phyloP scores from a whole-genome alignment of 1,284 basidiomycete genomes.

The Apiotrichum veenhuisii region DNA sequence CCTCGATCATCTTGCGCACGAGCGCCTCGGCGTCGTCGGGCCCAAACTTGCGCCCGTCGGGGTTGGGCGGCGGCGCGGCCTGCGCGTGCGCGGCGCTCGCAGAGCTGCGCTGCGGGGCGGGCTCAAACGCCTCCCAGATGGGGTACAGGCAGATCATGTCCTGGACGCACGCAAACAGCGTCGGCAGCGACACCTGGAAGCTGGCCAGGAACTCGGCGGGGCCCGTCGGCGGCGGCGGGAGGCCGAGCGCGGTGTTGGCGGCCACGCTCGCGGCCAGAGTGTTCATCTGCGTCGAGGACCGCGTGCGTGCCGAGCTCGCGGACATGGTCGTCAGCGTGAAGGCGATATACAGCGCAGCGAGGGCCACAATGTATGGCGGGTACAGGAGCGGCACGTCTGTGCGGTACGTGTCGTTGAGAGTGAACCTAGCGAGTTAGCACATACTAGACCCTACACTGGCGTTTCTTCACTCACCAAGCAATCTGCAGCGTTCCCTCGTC shows the following conservation, averaged over 20 bases:
- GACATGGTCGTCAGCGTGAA: slow-evolving; percentile 52
- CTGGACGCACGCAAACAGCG: slow-evolving; percentile 81
- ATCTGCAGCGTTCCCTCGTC: slow-evolving; percentile 53
- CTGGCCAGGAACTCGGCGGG: slow-evolving; percentile 68
- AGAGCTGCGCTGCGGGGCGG: slow-evolving; percentile 16
- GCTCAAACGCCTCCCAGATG: slow-evolving; percentile 71
- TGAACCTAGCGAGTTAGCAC: slow-evolving; percentile 61
- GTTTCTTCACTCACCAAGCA: slow-evolving; percentile 50
- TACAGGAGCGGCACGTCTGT: slow-evolving; percentile 85
- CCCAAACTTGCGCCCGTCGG: slow-evolving; percentile 29
- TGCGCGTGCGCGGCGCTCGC: background rate
- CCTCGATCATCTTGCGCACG: slow-evolving; percentile 66
- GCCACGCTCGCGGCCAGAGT: slow-evolving; percentile 51
- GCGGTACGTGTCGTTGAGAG: slow-evolving; percentile 93
- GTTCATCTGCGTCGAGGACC: slow-evolving; percentile 45
- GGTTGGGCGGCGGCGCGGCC: slow-evolving; percentile 37
- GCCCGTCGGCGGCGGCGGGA: slow-evolving; percentile 31
- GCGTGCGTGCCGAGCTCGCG: slow-evolving; percentile 42
- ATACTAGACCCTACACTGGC: no score
- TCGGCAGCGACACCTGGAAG: slow-evolving; percentile 76
- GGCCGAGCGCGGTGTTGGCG: slow-evolving; percentile 36
- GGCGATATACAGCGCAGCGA: slow-evolving; percentile 83
- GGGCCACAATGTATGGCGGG: slow-evolving; percentile 88
- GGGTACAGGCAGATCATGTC: slow-evolving; percentile 86
- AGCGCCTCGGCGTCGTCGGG: slow-evolving; percentile 49